Evolutionary conservation across 225 moss, liverwort and hornwort species (phyloP).

Genomic region (Thuidium tamariscinum): DNA sequence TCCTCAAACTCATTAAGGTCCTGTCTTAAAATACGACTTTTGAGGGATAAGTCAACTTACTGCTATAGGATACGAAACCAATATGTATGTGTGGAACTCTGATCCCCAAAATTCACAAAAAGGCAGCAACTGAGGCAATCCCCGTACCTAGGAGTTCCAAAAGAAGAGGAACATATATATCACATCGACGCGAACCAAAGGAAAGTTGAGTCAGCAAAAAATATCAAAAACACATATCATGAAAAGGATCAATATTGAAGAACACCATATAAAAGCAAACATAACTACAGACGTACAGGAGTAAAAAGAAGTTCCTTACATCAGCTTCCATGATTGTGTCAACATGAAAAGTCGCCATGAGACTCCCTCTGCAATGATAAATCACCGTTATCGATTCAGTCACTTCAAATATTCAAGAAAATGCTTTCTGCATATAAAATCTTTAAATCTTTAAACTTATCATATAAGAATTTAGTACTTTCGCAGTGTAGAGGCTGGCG

Average conservation of each 20-base stretch:
- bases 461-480: slow-evolving; percentile 7
- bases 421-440: background rate
- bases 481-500: slow-evolving; percentile 43
- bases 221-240: background rate
- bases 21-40: background rate
- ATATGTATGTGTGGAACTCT: slow-evolving; percentile 64
- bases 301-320: slow-evolving; percentile 18
- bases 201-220: background rate
- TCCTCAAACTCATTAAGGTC: background rate
- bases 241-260: background rate
- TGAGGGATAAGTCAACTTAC: slow-evolving; percentile 5
- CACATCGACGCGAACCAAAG: background rate
- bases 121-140: slow-evolving; percentile 56
- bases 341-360: slow-evolving; percentile 33
- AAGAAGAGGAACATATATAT: background rate
- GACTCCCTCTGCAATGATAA: slow-evolving; percentile 38
- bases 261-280: background rate
- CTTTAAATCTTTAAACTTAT: background rate
- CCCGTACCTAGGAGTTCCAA: slow-evolving; percentile 29
- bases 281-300: background rate
- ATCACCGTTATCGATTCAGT: background rate
- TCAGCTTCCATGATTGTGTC: slow-evolving; percentile 38
- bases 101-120: slow-evolving; percentile 40
- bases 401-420: background rate
- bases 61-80: slow-evolving; percentile 46